Evolutionary conservation across 2,329 filamentous ascomycete genomes (phyloP), one percentile per base, ranked within the genome.

Genomic region (Aspergillus japonicus): DNA sequence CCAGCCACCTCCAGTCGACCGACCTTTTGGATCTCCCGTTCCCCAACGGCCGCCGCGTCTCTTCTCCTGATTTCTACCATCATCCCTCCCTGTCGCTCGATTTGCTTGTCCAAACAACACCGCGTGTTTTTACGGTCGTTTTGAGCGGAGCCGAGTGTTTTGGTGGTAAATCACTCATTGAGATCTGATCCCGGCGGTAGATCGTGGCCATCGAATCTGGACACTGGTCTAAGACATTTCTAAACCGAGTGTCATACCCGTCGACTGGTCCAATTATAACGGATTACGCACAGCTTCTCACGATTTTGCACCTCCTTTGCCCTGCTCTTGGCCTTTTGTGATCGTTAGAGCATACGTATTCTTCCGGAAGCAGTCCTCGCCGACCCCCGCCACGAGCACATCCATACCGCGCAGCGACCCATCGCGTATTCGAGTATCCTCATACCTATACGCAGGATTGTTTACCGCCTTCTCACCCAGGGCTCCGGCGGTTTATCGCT

Each of bases 1-100:
- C 72, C 73, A 73, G 71, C 71, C 71, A 73, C 69, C 53, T 31
- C 33, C 23, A 31, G 42, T 72, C 64, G 63, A 69, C 71, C 68
- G 33, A 16, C 71, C 73, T 73, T 72, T 71, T 72, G 68, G 66
- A 73, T 64, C 71, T 71, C 50, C 54, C 50, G 50, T 52, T 19
- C 69, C 70, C 64, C 56, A 65, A 68, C 64, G 26, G 31, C 53
- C 42, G 42, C 42, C 39, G 53, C 42, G 24, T 55, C 47, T 42
- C 26, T 48, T 49, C 47, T 49, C 66, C 59, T 66, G 59, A 44
- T 44, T 44, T 44, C 39, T 44, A 19, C 4, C 14, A 56, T 63
- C 66, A 63, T 8, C 64, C 62, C 56, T 55, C 65, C 63, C 64
- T 57, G 60, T 68, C 63, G 56, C 62, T 64, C 57, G 57, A 61